Conservation (phyloP, 306 rosid species). For the Cucumis cinereus region DNA sequence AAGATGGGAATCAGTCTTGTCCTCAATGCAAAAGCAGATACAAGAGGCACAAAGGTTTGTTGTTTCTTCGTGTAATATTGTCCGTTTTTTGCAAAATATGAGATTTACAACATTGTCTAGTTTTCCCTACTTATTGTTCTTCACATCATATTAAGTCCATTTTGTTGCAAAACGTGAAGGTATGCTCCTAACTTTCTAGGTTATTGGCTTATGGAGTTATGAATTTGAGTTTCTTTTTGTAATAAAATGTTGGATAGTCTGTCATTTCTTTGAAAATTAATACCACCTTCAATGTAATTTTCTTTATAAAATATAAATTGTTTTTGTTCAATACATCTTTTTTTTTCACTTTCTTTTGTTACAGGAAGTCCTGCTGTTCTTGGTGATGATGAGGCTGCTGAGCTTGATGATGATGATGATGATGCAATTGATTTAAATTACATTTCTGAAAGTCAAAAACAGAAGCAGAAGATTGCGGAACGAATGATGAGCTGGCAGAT, state of each 20-base stretch:
- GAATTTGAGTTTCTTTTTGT: background rate
- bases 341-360: background rate
- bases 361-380: conserved; percentile 81
- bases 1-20: conserved; percentile 93
- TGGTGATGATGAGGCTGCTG: conserved; percentile 62
- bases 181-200: background rate
- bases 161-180: background rate
- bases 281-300: background rate
- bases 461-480: conserved; percentile 80
- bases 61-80: background rate
- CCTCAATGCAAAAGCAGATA: conserved; percentile 93
- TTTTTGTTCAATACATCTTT: background rate
- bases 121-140: background rate
- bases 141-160: background rate
- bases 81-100: background rate
- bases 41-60: conserved; percentile 69
- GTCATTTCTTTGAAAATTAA: background rate
- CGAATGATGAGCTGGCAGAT: conserved; percentile 86
- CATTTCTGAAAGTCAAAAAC: conserved; percentile 59
- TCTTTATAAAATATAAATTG: background rate
- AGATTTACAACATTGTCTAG: background rate
- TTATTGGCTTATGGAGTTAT: background rate
- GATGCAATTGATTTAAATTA: conserved; percentile 50
- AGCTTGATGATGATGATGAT: conserved; percentile 28
- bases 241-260: background rate